These are phyloP conservation scores for Craspedostauros australis DNA, from an alignment of 108 stramenopile species.

Conservation along the genomic window DNA sequence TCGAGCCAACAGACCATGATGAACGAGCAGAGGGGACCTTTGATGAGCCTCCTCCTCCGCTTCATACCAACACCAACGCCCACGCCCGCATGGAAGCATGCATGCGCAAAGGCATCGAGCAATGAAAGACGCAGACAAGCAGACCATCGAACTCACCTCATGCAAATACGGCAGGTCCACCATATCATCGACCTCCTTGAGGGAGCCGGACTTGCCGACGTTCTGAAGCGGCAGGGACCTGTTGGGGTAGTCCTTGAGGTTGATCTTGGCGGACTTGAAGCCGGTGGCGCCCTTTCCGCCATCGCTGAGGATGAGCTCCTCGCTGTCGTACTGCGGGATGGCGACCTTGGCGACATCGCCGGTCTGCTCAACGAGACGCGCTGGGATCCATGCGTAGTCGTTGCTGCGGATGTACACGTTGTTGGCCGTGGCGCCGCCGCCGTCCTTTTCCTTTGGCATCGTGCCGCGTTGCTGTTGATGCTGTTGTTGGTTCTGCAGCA, in stretches of 20 bases:
- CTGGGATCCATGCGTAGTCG: constrained; percentile 46
- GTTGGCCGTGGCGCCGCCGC: constrained; percentile 22
- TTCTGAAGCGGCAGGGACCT: constrained; percentile 59
- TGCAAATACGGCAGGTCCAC: constrained; percentile 80
- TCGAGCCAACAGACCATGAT: background rate
- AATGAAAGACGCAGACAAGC: background rate
- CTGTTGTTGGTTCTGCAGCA: too few relatives aligned
- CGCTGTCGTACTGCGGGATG: constrained; percentile 28
- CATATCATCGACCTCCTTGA: constrained; percentile 58
- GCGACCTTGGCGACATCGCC: constrained; percentile 28
- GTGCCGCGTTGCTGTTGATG: too few relatives aligned
- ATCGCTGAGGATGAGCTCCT: constrained; percentile 34
- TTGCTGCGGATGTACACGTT: constrained; percentile 35
- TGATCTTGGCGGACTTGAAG: constrained; percentile 38
- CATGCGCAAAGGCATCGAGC: background rate
- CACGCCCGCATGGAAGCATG: background rate
- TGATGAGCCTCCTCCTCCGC: too few relatives aligned
- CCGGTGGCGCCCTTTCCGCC: constrained; percentile 31
- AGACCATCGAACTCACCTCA: constrained; percentile 35
- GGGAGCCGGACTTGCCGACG: constrained; percentile 19
- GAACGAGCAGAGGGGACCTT: too few relatives aligned
- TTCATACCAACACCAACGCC: too few relatives aligned
- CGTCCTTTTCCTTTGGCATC: background rate
- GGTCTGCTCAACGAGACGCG: constrained; percentile 32
- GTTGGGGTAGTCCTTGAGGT: constrained; percentile 65